Conservation (phyloP, 495 filamentous ascomycete species). For the Hypomontagnella submonticulosa region DNA sequence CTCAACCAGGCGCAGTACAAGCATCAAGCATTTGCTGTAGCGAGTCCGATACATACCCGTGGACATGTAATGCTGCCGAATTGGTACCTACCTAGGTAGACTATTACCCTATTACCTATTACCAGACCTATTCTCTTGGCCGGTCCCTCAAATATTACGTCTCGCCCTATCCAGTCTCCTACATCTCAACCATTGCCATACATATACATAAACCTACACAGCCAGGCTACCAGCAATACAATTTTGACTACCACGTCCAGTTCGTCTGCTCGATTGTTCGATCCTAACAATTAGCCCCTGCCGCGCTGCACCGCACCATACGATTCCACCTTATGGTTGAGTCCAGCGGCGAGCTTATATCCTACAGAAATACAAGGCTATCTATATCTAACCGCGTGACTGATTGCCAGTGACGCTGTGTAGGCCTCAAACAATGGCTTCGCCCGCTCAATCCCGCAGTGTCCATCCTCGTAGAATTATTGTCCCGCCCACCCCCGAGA, state of each 20-base stretch:
- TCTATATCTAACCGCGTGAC: constrained; percentile 3
- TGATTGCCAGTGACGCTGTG: constrained; percentile 8
- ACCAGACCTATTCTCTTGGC: constrained; percentile 11
- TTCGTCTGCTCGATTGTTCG: constrained; percentile 10
- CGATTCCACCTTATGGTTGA: constrained; percentile 17
- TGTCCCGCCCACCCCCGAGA: constrained; percentile 46
- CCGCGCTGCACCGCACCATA: constrained; percentile 15
- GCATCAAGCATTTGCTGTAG: neutral
- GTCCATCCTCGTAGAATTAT: constrained; percentile 31
- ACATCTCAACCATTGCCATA: constrained; percentile 21
- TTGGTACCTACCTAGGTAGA: too few relatives aligned
- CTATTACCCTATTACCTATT: too few relatives aligned
- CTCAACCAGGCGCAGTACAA: constrained; percentile 35
- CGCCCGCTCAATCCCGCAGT: constrained; percentile 7
- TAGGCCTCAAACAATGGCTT: constrained; percentile 26
- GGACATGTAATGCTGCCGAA: too few relatives aligned
- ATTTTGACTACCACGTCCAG: constrained; percentile 17
- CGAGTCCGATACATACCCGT: too few relatives aligned
- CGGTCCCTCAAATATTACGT: constrained; percentile 31
- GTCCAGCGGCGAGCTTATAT: constrained; percentile 13
- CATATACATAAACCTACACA: constrained; percentile 17
- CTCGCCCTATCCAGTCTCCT: constrained; percentile 24
- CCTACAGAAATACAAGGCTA: constrained; percentile 25
- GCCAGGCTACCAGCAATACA: constrained; percentile 22
- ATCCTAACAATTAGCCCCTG: constrained; percentile 20